Conservation (phyloP, 129 eudicot genomes). For the Tanacetum coccineum region DNA sequence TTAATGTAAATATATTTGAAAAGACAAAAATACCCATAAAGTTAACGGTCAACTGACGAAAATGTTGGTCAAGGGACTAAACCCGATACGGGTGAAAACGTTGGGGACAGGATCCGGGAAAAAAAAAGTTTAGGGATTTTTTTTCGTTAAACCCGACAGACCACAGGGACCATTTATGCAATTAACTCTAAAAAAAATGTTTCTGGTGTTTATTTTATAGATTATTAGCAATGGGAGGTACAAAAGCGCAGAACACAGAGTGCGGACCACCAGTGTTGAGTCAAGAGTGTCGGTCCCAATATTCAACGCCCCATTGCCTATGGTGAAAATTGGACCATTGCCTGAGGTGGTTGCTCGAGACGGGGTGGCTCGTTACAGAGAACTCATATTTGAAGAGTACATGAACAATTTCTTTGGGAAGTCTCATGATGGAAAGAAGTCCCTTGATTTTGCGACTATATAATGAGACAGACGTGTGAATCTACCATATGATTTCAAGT, state of each 20-base stretch:
- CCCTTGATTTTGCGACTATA: conserved; percentile 36
- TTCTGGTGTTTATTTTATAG: conserved; percentile 17
- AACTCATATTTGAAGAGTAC: conserved; percentile 32
- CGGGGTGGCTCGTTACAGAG: conserved; percentile 30
- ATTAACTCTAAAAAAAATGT: background rate
- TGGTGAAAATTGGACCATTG: conserved; percentile 37
- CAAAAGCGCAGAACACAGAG: conserved; percentile 50
- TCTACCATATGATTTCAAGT: too few relatives aligned
- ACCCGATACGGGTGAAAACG: too few relatives aligned
- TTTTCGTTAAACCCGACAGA: too few relatives aligned
- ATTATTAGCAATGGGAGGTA: conserved; percentile 49
- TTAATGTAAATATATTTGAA: too few relatives aligned
- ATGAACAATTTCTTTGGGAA: conserved; percentile 31
- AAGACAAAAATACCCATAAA: too few relatives aligned
- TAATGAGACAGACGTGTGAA: background rate
- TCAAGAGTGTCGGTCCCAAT: conserved; percentile 45
- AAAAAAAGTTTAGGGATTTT: too few relatives aligned
- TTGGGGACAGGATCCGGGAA: too few relatives aligned
- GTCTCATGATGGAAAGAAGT: conserved; percentile 44
- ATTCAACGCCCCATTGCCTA: conserved; percentile 27
- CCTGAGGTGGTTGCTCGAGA: conserved; percentile 35
- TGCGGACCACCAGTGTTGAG: conserved; percentile 31
- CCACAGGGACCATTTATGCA: too few relatives aligned
- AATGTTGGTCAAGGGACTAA: too few relatives aligned
- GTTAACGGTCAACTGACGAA: too few relatives aligned